Evolutionary conservation across 2,329 filamentous ascomycete species (phyloP).

Genomic region (Aspergillus sp.): DNA sequence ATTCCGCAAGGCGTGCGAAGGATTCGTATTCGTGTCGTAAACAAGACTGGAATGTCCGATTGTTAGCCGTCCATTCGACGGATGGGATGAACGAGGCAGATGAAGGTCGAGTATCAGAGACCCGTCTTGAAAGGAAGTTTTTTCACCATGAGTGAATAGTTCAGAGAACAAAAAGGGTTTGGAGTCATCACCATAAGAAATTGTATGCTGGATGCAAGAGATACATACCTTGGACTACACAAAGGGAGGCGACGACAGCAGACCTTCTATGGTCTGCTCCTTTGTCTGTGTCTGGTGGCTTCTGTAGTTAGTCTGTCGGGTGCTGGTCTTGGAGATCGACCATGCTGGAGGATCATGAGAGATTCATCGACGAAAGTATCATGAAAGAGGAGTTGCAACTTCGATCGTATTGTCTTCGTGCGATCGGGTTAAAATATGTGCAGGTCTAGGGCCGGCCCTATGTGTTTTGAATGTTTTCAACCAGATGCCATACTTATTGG

Average conservation of each 20-base stretch:
- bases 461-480: conserved; percentile 4
- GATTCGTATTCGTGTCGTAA: too few relatives aligned
- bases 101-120: conserved; percentile 1
- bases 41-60: too few relatives aligned
- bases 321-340: too few relatives aligned
- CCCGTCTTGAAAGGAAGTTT: conserved; percentile 6
- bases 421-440: background rate
- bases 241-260: background rate
- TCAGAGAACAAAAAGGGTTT: conserved; percentile 1
- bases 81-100: background rate
- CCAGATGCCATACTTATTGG: background rate
- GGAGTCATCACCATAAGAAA: background rate
- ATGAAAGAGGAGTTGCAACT: background rate
- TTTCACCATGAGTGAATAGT: conserved; percentile 9
- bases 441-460: conserved; percentile 3
- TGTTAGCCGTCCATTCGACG: background rate
- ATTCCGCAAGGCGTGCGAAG: too few relatives aligned
- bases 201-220: background rate
- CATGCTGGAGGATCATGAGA: background rate
- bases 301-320: too few relatives aligned
- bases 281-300: too few relatives aligned
- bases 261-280: too few relatives aligned
- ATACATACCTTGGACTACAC: background rate
- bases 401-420: background rate
- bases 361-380: background rate